Evolutionary conservation across 2,329 filamentous ascomycete species (phyloP).

Genomic region (Epichloe elymi): DNA sequence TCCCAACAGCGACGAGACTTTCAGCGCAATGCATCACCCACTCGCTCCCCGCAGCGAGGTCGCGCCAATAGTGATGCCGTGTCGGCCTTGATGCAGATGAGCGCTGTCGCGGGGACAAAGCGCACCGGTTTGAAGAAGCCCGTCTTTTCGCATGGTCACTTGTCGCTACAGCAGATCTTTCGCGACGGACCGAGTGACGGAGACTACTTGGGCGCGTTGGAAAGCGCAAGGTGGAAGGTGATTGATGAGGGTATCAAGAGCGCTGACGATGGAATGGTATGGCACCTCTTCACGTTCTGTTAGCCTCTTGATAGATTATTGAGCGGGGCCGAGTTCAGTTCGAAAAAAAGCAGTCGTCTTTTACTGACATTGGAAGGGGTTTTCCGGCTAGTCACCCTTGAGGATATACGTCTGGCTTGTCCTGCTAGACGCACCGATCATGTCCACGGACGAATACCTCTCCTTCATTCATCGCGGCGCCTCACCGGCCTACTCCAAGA

Average conservation of each 20-base stretch:
- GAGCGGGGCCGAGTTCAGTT: background rate
- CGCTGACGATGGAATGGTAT: conserved; percentile 71
- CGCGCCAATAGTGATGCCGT: conserved; percentile 64
- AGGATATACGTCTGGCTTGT: conserved; percentile 96
- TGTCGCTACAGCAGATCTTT: conserved; percentile 61
- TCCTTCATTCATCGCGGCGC: conserved; percentile 82
- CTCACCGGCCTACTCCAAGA: conserved; percentile 91
- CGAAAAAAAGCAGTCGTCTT: background rate
- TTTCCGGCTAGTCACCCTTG: conserved; percentile 57
- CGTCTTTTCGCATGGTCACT: conserved; percentile 36
- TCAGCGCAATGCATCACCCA: conserved; percentile 23
- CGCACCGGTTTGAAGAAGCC: conserved; percentile 29
- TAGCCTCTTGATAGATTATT: background rate
- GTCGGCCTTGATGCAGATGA: conserved; percentile 23
- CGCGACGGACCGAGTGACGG: conserved; percentile 67
- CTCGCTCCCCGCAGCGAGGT: conserved; percentile 39
- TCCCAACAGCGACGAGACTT: conserved; percentile 47
- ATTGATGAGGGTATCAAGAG: conserved; percentile 64
- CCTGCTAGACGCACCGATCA: conserved; percentile 72
- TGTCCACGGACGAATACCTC: conserved; percentile 81
- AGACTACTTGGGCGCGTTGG: conserved; percentile 52
- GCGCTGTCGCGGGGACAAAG: conserved; percentile 21
- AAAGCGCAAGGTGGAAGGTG: conserved; percentile 60
- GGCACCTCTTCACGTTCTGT: background rate
- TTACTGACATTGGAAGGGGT: background rate